These are phyloP conservation scores for Lipomyces chichibuensis DNA, from an alignment of 805 yeast species.

Conservation along the genomic window DNA sequence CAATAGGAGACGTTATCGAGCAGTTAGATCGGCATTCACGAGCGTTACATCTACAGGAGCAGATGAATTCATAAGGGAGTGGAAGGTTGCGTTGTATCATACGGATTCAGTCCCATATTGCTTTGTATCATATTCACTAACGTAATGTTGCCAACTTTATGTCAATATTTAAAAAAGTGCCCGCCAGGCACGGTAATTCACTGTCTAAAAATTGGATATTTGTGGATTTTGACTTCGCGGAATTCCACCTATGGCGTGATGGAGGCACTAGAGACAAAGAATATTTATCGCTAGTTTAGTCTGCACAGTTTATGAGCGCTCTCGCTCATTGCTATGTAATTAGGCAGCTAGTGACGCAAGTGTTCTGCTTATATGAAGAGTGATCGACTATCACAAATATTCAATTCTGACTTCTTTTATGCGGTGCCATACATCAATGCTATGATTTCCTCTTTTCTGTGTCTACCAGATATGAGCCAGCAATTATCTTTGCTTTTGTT, in stretches of 20 bases:
- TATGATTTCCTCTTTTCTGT: too few relatives aligned
- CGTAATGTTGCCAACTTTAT: too few relatives aligned
- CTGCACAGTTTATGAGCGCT: background rate
- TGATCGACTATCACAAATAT: background rate
- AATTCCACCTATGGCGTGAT: too few relatives aligned
- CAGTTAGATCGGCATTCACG: conserved; percentile 82
- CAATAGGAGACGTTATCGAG: conserved; percentile 64
- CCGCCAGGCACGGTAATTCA: background rate
- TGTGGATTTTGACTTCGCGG: background rate
- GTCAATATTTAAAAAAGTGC: background rate
- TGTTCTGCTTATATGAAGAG: background rate
- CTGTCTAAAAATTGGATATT: background rate
- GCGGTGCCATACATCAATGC: background rate
- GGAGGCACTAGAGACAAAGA: too few relatives aligned
- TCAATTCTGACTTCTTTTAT: background rate
- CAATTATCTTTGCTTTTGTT: background rate
- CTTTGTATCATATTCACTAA: conserved; percentile 1
- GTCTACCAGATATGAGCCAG: background rate
- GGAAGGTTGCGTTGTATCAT: background rate
- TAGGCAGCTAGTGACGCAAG: background rate
- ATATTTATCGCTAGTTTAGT: too few relatives aligned
- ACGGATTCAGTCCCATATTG: background rate
- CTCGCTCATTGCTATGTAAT: background rate
- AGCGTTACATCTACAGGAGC: conserved; percentile 69
- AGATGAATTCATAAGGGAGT: conserved; percentile 7